A percentile compares a stretch with the other conserved stretches of the same genome.
phyloP scores from a whole-genome alignment of 2,329 filamentous ascomycete genomes.

The Ceratocystis papillata region DNA sequence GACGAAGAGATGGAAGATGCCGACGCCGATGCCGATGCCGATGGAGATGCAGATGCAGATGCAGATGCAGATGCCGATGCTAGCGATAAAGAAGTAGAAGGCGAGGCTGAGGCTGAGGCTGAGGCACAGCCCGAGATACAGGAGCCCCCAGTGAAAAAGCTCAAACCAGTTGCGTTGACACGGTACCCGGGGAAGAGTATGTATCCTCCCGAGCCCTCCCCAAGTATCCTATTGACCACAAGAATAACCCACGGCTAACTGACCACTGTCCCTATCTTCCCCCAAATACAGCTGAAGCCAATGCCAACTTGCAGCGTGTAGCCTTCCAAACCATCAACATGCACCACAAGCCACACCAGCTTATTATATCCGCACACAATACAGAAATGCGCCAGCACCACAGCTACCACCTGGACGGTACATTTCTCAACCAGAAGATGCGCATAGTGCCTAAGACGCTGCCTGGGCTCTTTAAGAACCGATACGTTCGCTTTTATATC shows the following conservation, averaged over 20 bases:
- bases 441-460: constrained; percentile 20
- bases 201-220: not conserved
- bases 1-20: constrained; percentile 7
- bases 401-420: constrained; percentile 22
- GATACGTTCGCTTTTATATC: constrained; percentile 23
- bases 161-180: constrained; percentile 19
- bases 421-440: constrained; percentile 24
- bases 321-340: constrained; percentile 55
- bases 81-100: not conserved
- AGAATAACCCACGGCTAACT: not conserved
- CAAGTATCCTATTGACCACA: not conserved
- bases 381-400: constrained; percentile 23
- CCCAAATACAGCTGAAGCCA: constrained; percentile 1
- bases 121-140: not conserved
- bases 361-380: constrained; percentile 41
- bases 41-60: not conserved
- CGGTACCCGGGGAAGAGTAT: constrained; percentile 23
- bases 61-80: not conserved
- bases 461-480: constrained; percentile 21
- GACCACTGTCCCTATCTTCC: not conserved
- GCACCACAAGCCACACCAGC: constrained; percentile 55
- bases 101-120: not conserved
- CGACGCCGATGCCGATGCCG: not conserved
- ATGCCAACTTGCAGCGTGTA: constrained; percentile 22
- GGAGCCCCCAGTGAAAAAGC: constrained; percentile 19